Evolutionary conservation across 768 basidiomycete genomes (phyloP), one percentile per base, ranked within the genome.

Genomic region (Russula foetens): DNA sequence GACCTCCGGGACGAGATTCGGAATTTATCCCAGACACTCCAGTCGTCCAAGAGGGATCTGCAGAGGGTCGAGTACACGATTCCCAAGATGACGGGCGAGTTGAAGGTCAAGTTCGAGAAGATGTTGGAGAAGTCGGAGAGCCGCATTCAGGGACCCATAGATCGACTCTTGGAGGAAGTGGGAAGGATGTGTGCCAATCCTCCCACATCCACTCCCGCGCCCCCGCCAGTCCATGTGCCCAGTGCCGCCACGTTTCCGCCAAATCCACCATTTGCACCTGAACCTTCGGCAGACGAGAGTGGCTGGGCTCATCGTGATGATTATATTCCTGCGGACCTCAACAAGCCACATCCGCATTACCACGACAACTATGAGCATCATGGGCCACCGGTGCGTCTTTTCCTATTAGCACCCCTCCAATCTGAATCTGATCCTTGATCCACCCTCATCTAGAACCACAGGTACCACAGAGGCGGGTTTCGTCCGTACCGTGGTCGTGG

Each of bases 91-190:
- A 48, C 38, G 1, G 8, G 2, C 38, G 61, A 58, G 7, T 19
- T 62, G 51, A 58, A 53, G 46, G 41, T 6, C 56, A 48, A 41
- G 45, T 48, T 58, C 24, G 51, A 58, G 41, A 44, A 29, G 14
- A 53, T 53, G 56, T 19, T 58, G 14, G 61, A 62, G 23, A 53
- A 29, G 51, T 39, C 56, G 0, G 51, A 62, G 45, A 24, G 24
- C 24, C 61, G 51, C 28, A 31, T 62, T 17, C 45, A 48, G 39
- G 51, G 19, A 17, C 56, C 60, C 14, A 33, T 62, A 19, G 45
- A 58, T 44, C 56, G 61, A 26, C 38, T 62, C 15, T 19, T 58
- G 21, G 61, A 58, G n/a, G 61, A 62, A 35, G 23, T 53, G n/a
- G 51, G 38, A 19, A 57, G 56, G 28, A 17, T 44, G 7, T 45